Evolutionary conservation across 345 rosid species (phyloP).

Genomic region (Pugionium cornutum): DNA sequence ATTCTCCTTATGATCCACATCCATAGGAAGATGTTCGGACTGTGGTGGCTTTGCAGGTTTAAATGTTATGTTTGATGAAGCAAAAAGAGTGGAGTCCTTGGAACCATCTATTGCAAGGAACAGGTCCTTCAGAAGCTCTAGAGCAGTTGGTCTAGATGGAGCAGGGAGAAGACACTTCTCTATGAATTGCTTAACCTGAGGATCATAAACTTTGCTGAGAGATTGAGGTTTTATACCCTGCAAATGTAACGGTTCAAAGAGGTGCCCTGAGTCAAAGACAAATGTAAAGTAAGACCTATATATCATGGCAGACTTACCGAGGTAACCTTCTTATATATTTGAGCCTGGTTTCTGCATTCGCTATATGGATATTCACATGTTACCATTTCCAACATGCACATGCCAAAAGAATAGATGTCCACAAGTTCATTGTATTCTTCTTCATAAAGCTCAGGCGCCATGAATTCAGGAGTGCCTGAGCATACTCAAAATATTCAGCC

Average conservation of each 20-base stretch:
- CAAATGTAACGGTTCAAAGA: constrained; percentile 8
- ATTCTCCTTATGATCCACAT: constrained; percentile 45
- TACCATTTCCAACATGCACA: constrained; percentile 85
- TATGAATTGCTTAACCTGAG: constrained; percentile 64
- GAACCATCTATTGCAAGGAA: constrained; percentile 50
- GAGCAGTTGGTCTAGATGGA: constrained; percentile 54
- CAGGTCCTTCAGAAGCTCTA: constrained; percentile 65
- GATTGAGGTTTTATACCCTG: constrained; percentile 76
- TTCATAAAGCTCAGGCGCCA: constrained; percentile 93
- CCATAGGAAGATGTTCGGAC: constrained; percentile 49
- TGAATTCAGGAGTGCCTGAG: constrained; percentile 86
- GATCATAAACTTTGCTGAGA: constrained; percentile 60
- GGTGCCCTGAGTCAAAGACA: neutral
- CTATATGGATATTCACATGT: constrained; percentile 77
- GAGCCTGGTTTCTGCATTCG: constrained; percentile 79
- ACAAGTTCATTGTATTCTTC: constrained; percentile 86
- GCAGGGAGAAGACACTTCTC: constrained; percentile 85
- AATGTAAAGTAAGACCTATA: neutral
- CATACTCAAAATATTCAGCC: constrained; percentile 8
- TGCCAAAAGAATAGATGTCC: constrained; percentile 80
- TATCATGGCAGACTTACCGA: constrained; percentile 47
- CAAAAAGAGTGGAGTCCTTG: constrained; percentile 39
- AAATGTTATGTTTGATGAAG: constrained; percentile 23
- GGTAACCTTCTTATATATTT: constrained; percentile 80
- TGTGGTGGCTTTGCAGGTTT: constrained; percentile 32